A percentile compares a stretch with the other conserved stretches of the same genome.
These are phyloP conservation scores for sorghum (Sorghum bicolor) DNA, from an alignment of 176 grass and related monocot genomes.

Conservation along the genomic window DNA sequence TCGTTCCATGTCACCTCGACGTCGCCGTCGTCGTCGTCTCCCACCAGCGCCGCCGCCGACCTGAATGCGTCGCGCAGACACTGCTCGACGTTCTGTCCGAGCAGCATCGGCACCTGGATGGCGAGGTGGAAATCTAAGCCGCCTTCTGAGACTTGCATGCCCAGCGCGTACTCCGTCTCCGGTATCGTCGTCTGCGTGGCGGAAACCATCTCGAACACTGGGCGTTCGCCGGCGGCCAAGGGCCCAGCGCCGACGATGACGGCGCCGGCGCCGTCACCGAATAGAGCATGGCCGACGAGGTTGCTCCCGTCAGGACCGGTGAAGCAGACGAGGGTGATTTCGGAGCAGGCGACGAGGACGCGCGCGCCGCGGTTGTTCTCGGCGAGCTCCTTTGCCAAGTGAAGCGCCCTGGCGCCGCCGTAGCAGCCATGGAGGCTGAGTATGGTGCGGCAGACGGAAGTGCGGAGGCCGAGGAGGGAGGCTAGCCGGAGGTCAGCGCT, in stretches of 20 bases:
- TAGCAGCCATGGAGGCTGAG: conserved; percentile 45
- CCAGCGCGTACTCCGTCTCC: conserved; percentile 29
- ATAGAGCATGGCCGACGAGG: conserved; percentile 40
- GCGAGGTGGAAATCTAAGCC: conserved; percentile 37
- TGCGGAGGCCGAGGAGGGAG: conserved; percentile 41
- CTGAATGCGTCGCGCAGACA: conserved; percentile 29
- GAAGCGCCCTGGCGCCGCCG: conserved; percentile 33
- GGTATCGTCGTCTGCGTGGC: conserved; percentile 41
- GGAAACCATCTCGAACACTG: conserved; percentile 46
- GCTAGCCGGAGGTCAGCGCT: conserved; percentile 27
- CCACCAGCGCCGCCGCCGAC: background rate
- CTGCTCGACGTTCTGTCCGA: conserved; percentile 35
- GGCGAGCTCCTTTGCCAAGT: conserved; percentile 46
- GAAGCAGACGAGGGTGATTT: conserved; percentile 37
- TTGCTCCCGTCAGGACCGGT: conserved; percentile 25
- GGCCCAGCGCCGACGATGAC: conserved; percentile 48
- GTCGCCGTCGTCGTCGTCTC: background rate
- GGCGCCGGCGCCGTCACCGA: conserved; percentile 41
- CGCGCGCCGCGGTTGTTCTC: no score
- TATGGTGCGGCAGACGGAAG: conserved; percentile 21
- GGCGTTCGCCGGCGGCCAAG: conserved; percentile 15
- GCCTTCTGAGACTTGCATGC: conserved; percentile 26
- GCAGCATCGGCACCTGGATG: conserved; percentile 34
- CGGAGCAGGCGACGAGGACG: no score
- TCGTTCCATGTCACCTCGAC: background rate